Base-by-base conservation (phyloP, 805 yeast species). In the Komagataella pastoris region DNA sequence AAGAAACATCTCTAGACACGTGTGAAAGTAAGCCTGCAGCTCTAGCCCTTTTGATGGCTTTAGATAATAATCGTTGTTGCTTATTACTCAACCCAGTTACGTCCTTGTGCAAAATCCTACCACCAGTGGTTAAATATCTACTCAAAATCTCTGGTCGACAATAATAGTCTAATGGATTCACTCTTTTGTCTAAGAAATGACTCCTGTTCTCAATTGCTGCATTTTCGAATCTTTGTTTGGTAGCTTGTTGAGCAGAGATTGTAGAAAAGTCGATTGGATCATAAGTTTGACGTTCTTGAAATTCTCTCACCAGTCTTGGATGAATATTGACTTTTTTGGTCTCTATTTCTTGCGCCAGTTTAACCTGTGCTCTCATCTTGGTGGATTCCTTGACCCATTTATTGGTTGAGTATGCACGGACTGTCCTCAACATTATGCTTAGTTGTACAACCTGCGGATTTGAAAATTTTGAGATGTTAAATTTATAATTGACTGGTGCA, bases 201-300 rank as follows among this genome's bases (percentile, higher is more conserved):
- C 24, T n/a, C 17, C 48, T 47, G 7, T 18, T n/a, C 8, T 57
- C 56, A 51, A 51, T 56, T 3, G 47, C 24, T 43, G 47, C 56
- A 57, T 57, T 24, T 43, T 59, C 59, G 53, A 63, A 53, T 44
- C 56, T 55, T 71, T 74, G 55, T 64, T 70, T 48, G 78, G 81
- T 57, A 79, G 75, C 54, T 74, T 70, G 44, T 76, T 78, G 48
- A 82, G 78, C 59, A 79, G 65, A 30, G 40, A 30, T 30, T n/a
- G 40, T 30, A 14, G 86, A 77, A 58, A 88, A 87, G 64, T 87
- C 95, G 66, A 82, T 83, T 50, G 96, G 93, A 58, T 85, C 91
- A 62, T 88, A 88, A 0, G 79, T 76, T 3, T 75, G 67, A 49
- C 78, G 79, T 3, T 67, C 67, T 14, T 64, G 68, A 61, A 83